Percentiles rank a stretch among this genome's conserved stretches.
Evolutionary conservation across 139 green algal genomes (phyloP).

Genomic region (Pseudopediastrum boryanum): DNA sequence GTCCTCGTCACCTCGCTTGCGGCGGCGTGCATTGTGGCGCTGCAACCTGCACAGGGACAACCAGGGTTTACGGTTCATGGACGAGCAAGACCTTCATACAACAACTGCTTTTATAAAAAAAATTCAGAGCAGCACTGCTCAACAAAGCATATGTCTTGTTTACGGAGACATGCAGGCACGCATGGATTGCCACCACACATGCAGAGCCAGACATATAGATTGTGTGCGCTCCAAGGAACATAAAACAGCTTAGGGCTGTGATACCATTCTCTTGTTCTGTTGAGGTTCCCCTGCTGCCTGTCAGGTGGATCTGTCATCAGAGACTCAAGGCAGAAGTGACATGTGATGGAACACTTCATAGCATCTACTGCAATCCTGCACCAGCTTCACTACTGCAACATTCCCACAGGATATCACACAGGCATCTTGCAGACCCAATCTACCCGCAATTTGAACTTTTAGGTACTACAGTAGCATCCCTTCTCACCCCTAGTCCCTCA

Average conservation of each 20-base stretch:
- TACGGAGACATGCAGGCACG: not conserved
- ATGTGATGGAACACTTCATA: too few relatives aligned
- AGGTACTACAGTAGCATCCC: too few relatives aligned
- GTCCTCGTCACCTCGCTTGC: constrained; percentile 32
- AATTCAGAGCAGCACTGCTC: not conserved
- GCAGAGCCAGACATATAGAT: not conserved
- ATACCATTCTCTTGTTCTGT: too few relatives aligned
- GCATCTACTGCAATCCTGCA: not conserved
- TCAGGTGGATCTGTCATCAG: too few relatives aligned
- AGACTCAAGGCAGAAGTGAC: too few relatives aligned
- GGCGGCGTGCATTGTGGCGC: constrained; percentile 35
- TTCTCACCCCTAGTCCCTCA: not conserved
- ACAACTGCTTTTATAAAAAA: not conserved
- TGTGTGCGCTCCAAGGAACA: not conserved
- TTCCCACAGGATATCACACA: not conserved
- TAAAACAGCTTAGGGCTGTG: too few relatives aligned
- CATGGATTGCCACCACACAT: not conserved
- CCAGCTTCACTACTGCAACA: not conserved
- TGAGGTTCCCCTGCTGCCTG: too few relatives aligned
- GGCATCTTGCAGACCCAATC: not conserved
- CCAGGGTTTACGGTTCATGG: too few relatives aligned
- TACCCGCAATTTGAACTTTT: not conserved
- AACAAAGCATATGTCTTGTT: not conserved
- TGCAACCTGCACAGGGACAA: constrained; percentile 18
- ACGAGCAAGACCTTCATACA: too few relatives aligned